Conservation (phyloP, 2,329 filamentous ascomycete genomes). For the Emericellopsis atlantica region DNA sequence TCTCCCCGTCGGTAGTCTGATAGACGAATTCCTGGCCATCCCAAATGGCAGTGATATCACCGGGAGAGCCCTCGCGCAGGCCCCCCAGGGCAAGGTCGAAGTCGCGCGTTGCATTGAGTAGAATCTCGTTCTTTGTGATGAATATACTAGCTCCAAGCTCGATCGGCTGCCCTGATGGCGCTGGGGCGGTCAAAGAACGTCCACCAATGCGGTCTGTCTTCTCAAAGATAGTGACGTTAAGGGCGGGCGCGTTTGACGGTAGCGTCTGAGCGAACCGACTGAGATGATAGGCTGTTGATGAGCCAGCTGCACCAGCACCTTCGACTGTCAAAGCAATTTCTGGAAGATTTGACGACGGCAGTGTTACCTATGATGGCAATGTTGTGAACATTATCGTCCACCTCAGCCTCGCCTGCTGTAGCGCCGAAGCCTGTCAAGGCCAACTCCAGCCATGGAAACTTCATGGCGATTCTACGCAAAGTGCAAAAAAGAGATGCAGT, state of each 20-base stretch:
- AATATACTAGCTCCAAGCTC: constrained; percentile 93
- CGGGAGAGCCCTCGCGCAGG: constrained; percentile 17
- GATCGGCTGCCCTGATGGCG: constrained; percentile 60
- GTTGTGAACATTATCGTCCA: constrained; percentile 6
- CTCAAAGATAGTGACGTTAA: constrained; percentile 86
- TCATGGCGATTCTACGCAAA: too few species aligned
- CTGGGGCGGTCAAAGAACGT: constrained; percentile 72
- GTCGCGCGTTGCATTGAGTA: constrained; percentile 57
- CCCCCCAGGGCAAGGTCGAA: constrained; percentile 55
- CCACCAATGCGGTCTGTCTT: constrained; percentile 68
- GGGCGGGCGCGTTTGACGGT: constrained; percentile 29
- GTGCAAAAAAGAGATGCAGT: too few species aligned
- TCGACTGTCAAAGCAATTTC: background rate
- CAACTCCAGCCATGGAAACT: too few species aligned
- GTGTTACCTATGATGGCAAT: constrained; percentile 15
- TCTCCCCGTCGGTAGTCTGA: constrained; percentile 42
- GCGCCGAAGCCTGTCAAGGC: too few species aligned
- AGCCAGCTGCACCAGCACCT: constrained; percentile 84
- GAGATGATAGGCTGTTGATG: constrained; percentile 78
- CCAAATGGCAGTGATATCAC: constrained; percentile 64
- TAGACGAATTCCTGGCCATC: constrained; percentile 67
- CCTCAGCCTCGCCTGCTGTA: too few species aligned
- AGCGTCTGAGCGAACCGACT: constrained; percentile 50
- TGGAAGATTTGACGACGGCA: background rate
- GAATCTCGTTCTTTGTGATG: constrained; percentile 69